Evolutionary conservation across 2,329 filamentous ascomycete species (phyloP).

Genomic region (Rhinocladiella mackenziei): DNA sequence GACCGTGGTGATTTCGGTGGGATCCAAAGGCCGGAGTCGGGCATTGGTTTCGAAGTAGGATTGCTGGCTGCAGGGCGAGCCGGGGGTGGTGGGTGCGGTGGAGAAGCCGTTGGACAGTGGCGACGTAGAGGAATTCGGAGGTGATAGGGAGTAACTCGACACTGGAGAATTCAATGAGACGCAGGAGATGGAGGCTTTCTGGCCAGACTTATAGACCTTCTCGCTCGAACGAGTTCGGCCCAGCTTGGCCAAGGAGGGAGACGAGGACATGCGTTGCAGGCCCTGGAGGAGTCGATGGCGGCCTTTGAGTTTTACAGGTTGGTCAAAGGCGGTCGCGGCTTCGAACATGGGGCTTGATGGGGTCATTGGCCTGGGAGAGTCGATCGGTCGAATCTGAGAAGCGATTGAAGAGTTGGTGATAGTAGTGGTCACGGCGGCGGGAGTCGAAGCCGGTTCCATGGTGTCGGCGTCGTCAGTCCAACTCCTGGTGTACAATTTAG

Average conservation of each 20-base stretch:
- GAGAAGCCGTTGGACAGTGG: slow-evolving; percentile 56
- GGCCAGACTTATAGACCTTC: slow-evolving; percentile 53
- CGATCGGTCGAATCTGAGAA: slow-evolving; percentile 17
- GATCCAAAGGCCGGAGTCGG: slow-evolving; percentile 51
- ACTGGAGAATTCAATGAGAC: slow-evolving; percentile 56
- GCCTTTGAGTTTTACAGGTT: slow-evolving; percentile 59
- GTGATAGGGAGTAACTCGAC: slow-evolving; percentile 52
- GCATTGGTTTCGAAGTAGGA: slow-evolving; percentile 51
- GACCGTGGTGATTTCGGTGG: slow-evolving; percentile 38
- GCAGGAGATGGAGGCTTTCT: slow-evolving; percentile 63
- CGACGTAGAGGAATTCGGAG: slow-evolving; percentile 47
- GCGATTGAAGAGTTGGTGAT: not conserved
- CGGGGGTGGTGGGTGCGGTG: slow-evolving; percentile 52
- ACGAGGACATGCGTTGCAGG: slow-evolving; percentile 77
- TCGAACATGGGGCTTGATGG: slow-evolving; percentile 36
- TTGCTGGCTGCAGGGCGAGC: slow-evolving; percentile 44
- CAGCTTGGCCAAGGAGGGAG: slow-evolving; percentile 63
- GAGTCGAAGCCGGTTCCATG: slow-evolving; percentile 21
- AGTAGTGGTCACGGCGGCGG: slow-evolving; percentile 11
- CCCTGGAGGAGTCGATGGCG: slow-evolving; percentile 67
- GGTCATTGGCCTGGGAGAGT: slow-evolving; percentile 35
- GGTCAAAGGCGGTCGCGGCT: slow-evolving; percentile 34
- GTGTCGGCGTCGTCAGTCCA: slow-evolving; percentile 12
- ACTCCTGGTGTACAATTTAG: not conserved
- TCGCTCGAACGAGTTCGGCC: slow-evolving; percentile 63